Conservation (phyloP, 192 early-diverging fungal species). For the Spinellus fusiger region DNA sequence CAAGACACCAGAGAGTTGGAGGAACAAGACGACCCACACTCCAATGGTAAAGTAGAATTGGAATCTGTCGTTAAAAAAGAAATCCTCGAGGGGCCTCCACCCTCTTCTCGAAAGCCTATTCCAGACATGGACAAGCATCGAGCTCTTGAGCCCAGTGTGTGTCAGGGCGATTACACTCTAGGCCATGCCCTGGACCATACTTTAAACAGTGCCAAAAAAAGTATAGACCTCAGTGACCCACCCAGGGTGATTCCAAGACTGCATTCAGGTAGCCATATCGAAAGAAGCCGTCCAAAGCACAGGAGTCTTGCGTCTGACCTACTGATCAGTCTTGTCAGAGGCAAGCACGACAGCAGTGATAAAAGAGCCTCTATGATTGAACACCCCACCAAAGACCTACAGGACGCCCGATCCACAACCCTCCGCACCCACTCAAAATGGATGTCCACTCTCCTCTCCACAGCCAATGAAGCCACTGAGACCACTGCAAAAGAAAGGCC, state of each 20-base stretch:
- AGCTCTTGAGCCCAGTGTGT: too few relatives aligned
- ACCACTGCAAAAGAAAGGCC: background rate
- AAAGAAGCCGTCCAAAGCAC: background rate
- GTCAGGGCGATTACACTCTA: too few relatives aligned
- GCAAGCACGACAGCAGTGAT: background rate
- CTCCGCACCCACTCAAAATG: background rate
- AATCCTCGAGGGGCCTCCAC: background rate
- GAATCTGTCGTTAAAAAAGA: background rate
- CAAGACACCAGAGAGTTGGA: background rate
- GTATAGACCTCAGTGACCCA: too few relatives aligned
- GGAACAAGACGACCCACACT: background rate
- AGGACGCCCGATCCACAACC: background rate
- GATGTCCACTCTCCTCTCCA: background rate
- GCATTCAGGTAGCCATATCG: too few relatives aligned
- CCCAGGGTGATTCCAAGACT: too few relatives aligned
- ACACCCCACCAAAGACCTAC: background rate
- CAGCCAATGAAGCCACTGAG: background rate
- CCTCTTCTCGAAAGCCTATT: conserved; percentile 1
- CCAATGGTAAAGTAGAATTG: background rate
- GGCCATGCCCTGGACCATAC: too few relatives aligned
- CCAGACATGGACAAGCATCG: too few relatives aligned
- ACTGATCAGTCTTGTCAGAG: background rate
- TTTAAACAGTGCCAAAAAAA: too few relatives aligned
- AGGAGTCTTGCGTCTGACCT: background rate
- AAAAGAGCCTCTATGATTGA: background rate